A percentile compares a stretch with the other conserved stretches of the same genome.
Conservation (phyloP, 2,329 filamentous ascomycete genomes). For the Colletotrichum tropicale region DNA sequence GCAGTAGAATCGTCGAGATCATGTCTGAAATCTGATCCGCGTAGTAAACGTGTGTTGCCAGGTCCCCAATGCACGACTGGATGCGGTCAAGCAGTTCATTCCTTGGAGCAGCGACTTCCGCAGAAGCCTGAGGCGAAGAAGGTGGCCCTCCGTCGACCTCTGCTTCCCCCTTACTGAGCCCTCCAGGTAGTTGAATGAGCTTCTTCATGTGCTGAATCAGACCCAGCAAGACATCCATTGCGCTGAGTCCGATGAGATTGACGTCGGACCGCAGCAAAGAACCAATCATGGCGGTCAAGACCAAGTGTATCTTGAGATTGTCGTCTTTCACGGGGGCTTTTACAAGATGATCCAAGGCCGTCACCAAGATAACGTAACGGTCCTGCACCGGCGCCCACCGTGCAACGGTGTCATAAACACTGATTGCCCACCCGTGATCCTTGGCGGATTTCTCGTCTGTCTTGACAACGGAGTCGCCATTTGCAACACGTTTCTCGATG, state of each 20-base stretch:
- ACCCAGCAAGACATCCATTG: constrained; percentile 91
- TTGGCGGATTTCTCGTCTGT: constrained; percentile 43
- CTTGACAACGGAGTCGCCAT: constrained; percentile 59
- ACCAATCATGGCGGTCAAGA: constrained; percentile 78
- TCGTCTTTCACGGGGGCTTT: constrained; percentile 72
- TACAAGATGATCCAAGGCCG: constrained; percentile 77
- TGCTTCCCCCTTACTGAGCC: constrained; percentile 37
- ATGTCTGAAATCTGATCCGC: constrained; percentile 96
- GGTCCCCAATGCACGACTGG: constrained; percentile 79
- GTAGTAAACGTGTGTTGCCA: constrained; percentile 96
- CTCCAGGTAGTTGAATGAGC: constrained; percentile 68
- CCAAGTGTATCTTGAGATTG: constrained; percentile 74
- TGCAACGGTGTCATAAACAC: constrained; percentile 79
- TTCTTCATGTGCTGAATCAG: constrained; percentile 83
- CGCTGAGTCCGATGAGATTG: constrained; percentile 92
- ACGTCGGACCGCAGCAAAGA: constrained; percentile 85
- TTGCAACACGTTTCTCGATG: constrained; percentile 63
- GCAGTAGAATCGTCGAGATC: constrained; percentile 79
- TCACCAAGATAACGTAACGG: constrained; percentile 87
- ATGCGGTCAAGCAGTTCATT: constrained; percentile 72
- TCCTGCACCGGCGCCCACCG: constrained; percentile 94
- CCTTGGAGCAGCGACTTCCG: constrained; percentile 54
- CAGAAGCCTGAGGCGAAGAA: constrained; percentile 34
- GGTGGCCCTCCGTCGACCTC: constrained; percentile 32
- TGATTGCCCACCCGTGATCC: constrained; percentile 78